A percentile compares a stretch with the other conserved stretches of the same genome.
Conservation (phyloP, 345 rosid species). For the Ricinus communis region DNA sequence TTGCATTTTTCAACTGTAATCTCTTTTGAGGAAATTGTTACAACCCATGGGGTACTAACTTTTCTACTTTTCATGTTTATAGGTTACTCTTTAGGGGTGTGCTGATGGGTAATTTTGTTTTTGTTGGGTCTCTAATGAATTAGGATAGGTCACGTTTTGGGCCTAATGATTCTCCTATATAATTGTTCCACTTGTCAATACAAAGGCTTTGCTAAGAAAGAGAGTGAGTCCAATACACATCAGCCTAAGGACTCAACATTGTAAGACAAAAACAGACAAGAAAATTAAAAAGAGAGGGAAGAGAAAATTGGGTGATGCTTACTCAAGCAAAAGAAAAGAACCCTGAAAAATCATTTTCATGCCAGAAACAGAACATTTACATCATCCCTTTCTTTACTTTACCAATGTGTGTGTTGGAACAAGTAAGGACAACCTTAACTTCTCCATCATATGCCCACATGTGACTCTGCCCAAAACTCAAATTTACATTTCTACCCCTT, state of each 20-base stretch:
- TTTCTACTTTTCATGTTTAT: too few relatives aligned
- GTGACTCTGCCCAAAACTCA: conserved; percentile 3
- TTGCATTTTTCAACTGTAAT: too few relatives aligned
- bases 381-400: conserved; percentile 18
- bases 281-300: background rate
- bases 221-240: background rate
- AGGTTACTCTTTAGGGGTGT: too few relatives aligned
- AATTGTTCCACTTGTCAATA: background rate
- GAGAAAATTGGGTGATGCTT: background rate
- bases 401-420: conserved; percentile 38
- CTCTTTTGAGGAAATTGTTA: too few relatives aligned
- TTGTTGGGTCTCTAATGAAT: too few relatives aligned
- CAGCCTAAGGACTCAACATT: background rate
- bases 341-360: conserved; percentile 17
- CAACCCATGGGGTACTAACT: too few relatives aligned
- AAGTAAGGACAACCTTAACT: conserved; percentile 51
- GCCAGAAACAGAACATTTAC: conserved; percentile 25
- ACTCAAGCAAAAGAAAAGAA: background rate
- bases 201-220: too few relatives aligned
- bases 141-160: too few relatives aligned
- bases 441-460: conserved; percentile 26
- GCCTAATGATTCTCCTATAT: background rate
- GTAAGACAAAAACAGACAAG: background rate
- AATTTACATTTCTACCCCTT: background rate
- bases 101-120: too few relatives aligned